These are phyloP conservation scores for Limonium bicolor DNA, from an alignment of 148 eudicot genomes.

Conservation along the genomic window DNA sequence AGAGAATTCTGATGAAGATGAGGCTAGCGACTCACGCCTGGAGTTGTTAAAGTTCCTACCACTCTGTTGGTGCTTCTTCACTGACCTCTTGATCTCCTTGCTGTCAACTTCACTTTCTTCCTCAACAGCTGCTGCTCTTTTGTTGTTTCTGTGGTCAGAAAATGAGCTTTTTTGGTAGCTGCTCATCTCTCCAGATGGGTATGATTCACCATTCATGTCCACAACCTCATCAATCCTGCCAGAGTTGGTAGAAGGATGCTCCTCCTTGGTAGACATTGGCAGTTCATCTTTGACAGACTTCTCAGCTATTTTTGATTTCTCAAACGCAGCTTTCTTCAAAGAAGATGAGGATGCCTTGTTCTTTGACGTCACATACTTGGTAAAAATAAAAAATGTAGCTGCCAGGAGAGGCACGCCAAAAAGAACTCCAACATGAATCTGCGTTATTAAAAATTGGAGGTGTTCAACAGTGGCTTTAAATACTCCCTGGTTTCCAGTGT, in stretches of 20 bases:
- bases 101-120: slow-evolving; percentile 39
- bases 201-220: slow-evolving; percentile 31
- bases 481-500: too few relatives aligned
- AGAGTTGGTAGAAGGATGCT: slow-evolving; percentile 9
- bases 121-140: slow-evolving; percentile 11
- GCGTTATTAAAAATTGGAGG: too few relatives aligned
- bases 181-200: slow-evolving; percentile 72
- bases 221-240: slow-evolving; percentile 29
- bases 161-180: slow-evolving; percentile 32
- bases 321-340: too few relatives aligned
- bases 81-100: too few relatives aligned
- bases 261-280: background rate
- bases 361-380: too few relatives aligned
- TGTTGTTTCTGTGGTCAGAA: slow-evolving; percentile 25
- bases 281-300: too few relatives aligned
- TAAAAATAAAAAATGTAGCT: too few relatives aligned
- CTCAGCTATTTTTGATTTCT: too few relatives aligned
- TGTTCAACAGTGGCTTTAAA: too few relatives aligned
- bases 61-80: slow-evolving; percentile 11
- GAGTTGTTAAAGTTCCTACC: slow-evolving; percentile 20
- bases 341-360: too few relatives aligned
- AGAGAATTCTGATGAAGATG: slow-evolving; percentile 52
- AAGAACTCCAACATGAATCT: too few relatives aligned
- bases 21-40: slow-evolving; percentile 77
- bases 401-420: too few relatives aligned